Base-by-base conservation (phyloP, 768 basidiomycete genomes). In the Boletus bicolor region DNA sequence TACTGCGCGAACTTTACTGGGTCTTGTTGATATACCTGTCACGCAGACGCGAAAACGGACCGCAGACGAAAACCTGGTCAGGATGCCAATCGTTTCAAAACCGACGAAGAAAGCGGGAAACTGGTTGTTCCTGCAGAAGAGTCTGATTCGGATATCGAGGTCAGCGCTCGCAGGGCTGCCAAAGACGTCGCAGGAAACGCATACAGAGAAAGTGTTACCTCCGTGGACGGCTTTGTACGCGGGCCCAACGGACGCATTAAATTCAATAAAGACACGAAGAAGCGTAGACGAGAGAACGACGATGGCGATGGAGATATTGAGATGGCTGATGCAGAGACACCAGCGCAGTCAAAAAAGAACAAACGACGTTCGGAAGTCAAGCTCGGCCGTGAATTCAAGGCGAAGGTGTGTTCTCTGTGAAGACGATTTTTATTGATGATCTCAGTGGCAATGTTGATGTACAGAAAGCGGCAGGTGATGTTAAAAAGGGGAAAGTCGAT, bases 241-340 rank as follows among this genome's bases (percentile, higher is more conserved):
- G 91, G 92, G 24, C 77, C 85, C 1, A 85, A 83, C 58, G 97
- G 97, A 6, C 84, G 83, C 51, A 73, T 98, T 68, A 95, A 93
- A 72, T 98, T 98, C 75, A 92, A 97, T 77, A 98, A 97, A 71
- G 88, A 96, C 66, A 98, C 93, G 37, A 98, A 95, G 73, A 94
- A 96, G 72, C 85, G 93, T 55, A 75, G 93, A 56, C 81, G 89
- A 48, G 85, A 85, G 49, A 82, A 85, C 55, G 79, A 79, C 56
- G 83, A 83, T 17, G 76, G 75, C 7, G 83, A 79, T 7, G 77
- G 74, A 49, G 86, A 89, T 57, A 76, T 91, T 49, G 89, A 92
- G 58, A 87, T 93, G 82, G 90, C 76, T 26, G 91, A 93, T 56
- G 81, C 70, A 1, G 83, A 89, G 55, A 76, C 77, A 43, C 64